Percentiles rank a stretch among this genome's conserved stretches.
phyloP scores from a whole-genome alignment of 345 rosid species.

The Leavenworthia alabamica region DNA sequence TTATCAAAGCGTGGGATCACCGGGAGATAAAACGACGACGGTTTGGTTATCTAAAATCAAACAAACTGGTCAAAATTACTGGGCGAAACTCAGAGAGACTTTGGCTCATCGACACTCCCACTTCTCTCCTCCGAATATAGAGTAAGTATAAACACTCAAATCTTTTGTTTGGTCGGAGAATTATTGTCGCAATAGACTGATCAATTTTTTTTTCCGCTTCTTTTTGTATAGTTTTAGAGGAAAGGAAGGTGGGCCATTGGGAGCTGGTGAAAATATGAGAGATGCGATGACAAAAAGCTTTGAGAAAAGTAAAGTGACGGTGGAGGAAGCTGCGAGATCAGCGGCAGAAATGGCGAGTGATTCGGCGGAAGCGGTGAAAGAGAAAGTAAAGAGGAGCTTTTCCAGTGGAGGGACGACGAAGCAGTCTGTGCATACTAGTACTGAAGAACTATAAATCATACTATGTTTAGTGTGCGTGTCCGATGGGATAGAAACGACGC shows the following conservation, averaged over 20 bases:
- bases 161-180: not conserved
- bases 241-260: slow-evolving; percentile 10
- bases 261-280: slow-evolving; percentile 25
- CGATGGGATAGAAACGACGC: not conserved
- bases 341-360: slow-evolving; percentile 25
- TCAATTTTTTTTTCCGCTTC: not conserved
- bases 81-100: slow-evolving; percentile 27
- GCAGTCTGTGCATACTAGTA: not conserved
- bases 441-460: slow-evolving; percentile 17
- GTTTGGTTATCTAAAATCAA: slow-evolving; percentile 19
- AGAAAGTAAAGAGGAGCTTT: slow-evolving; percentile 18
- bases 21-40: slow-evolving; percentile 20
- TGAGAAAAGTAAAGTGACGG: slow-evolving; percentile 25
- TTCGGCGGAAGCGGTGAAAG: slow-evolving; percentile 12
- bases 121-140: slow-evolving; percentile 26
- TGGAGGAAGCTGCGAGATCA: slow-evolving; percentile 34
- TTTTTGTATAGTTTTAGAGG: slow-evolving; percentile 24
- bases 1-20: not conserved
- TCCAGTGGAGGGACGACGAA: not conserved
- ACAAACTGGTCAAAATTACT: slow-evolving; percentile 15
- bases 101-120: slow-evolving; percentile 23
- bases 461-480: not conserved
- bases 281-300: slow-evolving; percentile 31
- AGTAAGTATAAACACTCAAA: slow-evolving; percentile 14
- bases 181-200: not conserved